Evolutionary conservation across 2,329 filamentous ascomycete genomes (phyloP).

Genomic region (Xylaria sp.): DNA sequence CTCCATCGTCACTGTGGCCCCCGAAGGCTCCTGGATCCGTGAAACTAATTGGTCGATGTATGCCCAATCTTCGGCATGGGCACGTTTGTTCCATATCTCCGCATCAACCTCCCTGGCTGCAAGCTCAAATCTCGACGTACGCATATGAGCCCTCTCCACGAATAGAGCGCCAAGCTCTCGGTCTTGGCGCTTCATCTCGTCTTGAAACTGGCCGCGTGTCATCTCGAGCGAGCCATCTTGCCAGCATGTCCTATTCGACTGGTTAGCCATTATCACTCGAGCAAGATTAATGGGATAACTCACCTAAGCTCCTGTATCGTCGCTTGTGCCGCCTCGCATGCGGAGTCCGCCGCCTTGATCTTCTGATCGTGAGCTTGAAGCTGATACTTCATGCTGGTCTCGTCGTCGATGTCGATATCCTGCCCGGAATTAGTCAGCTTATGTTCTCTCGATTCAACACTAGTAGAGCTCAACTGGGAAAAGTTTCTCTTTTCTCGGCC

Average conservation of each 20-base stretch:
- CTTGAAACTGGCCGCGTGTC: constrained; percentile 1
- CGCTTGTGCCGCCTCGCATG: neutral
- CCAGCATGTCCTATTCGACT: constrained; percentile 1
- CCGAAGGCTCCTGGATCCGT: neutral
- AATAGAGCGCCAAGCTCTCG: neutral
- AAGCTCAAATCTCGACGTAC: neutral
- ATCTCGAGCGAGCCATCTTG: constrained; percentile 1
- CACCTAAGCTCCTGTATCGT: constrained; percentile 1
- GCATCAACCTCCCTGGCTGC: neutral
- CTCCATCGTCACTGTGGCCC: neutral
- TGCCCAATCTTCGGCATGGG: neutral
- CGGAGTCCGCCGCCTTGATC: neutral
- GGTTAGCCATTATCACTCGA: neutral
- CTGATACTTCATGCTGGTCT: neutral
- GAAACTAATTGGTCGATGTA: neutral
- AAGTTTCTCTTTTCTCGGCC: no score
- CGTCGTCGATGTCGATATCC: neutral
- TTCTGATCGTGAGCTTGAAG: neutral
- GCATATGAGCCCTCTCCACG: constrained; percentile 1
- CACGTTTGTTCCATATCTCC: neutral
- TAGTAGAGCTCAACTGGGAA: no score
- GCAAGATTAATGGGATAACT: neutral
- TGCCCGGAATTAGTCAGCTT: no score
- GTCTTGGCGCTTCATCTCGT: constrained; percentile 1
- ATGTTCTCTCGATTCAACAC: no score